phyloP scores from a whole-genome alignment of 257 asterid species.

The Anisodus tanguticus region DNA sequence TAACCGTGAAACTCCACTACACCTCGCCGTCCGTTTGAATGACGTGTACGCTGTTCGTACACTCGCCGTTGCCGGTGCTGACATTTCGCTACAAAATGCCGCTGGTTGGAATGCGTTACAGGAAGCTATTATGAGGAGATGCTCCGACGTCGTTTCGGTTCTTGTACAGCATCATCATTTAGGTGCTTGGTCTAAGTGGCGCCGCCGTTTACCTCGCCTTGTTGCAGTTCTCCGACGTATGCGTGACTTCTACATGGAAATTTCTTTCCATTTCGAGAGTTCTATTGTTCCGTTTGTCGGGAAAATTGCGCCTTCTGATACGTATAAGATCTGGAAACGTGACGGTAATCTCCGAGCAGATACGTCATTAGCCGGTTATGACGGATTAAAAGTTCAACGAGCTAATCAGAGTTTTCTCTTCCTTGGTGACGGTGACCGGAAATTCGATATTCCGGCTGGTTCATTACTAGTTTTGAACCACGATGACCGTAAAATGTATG shows the following conservation, averaged over 20 bases:
- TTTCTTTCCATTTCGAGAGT: conserved; percentile 92
- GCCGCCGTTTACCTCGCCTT: conserved; percentile 86
- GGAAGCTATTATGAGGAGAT: conserved; percentile 85
- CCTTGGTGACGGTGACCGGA: conserved; percentile 62
- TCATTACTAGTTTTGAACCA: conserved; percentile 84
- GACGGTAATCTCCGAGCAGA: conserved; percentile 93
- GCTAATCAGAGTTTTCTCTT: conserved; percentile 91
- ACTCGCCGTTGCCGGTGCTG: conserved; percentile 81
- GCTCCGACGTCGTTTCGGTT: conserved; percentile 63
- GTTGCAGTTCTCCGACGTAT: conserved; percentile 78
- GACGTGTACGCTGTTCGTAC: conserved; percentile 65
- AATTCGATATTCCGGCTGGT: conserved; percentile 55
- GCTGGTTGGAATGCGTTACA: conserved; percentile 94
- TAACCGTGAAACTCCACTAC: conserved; percentile 81
- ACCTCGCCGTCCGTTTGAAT: conserved; percentile 87
- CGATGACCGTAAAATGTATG: conserved; percentile 78
- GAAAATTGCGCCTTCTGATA: conserved; percentile 92
- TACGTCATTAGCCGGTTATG: conserved; percentile 89
- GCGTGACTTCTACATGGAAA: conserved; percentile 98
- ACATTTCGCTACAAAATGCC: conserved; percentile 81
- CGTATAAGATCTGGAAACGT: conserved; percentile 94
- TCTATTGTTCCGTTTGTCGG: conserved; percentile 94
- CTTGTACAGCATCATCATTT: conserved; percentile 82
- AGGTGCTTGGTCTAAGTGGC: conserved; percentile 93
- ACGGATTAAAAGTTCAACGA: conserved; percentile 92